These are phyloP conservation scores for Pluteus cervinus DNA, from an alignment of 768 basidiomycete genomes.

Conservation along the genomic window DNA sequence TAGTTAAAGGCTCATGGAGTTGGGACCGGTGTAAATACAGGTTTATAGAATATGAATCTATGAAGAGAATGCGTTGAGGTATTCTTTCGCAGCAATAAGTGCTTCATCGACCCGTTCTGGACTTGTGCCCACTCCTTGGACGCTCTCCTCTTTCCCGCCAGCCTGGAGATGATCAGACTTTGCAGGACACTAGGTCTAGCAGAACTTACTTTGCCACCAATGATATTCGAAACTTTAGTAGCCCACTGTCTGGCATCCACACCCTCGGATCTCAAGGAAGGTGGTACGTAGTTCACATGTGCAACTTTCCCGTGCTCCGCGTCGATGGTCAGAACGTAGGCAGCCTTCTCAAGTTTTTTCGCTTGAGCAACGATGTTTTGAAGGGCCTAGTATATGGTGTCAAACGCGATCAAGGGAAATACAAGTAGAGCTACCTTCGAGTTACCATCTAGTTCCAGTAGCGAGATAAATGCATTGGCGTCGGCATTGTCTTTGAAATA, in stretches of 20 bases:
- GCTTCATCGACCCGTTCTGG: constrained; percentile 62
- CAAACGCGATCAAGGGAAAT: not conserved
- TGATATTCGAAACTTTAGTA: constrained; percentile 60
- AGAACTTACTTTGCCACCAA: constrained; percentile 82
- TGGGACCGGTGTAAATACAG: not conserved
- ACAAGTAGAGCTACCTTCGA: constrained; percentile 52
- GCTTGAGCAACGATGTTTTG: constrained; percentile 70
- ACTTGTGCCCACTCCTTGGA: constrained; percentile 82
- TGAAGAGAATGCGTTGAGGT: constrained; percentile 15
- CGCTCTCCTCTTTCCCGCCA: constrained; percentile 91
- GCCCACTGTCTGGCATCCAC: constrained; percentile 91
- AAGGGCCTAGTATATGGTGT: constrained; percentile 44
- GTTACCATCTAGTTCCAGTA: constrained; percentile 77
- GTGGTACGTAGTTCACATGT: constrained; percentile 79
- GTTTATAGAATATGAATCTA: constrained; percentile 4
- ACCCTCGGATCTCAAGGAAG: constrained; percentile 50
- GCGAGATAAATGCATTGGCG: constrained; percentile 61
- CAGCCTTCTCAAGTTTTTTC: constrained; percentile 76
- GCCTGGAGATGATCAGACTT: constrained; percentile 41
- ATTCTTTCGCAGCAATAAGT: constrained; percentile 45
- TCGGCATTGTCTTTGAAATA: constrained; percentile 78
- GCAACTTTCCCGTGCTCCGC: constrained; percentile 65
- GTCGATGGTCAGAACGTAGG: constrained; percentile 87
- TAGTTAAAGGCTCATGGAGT: too few species aligned
- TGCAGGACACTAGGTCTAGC: not conserved